phyloP scores from a whole-genome alignment of 441 rosid species.

The Erodium trifolium region DNA sequence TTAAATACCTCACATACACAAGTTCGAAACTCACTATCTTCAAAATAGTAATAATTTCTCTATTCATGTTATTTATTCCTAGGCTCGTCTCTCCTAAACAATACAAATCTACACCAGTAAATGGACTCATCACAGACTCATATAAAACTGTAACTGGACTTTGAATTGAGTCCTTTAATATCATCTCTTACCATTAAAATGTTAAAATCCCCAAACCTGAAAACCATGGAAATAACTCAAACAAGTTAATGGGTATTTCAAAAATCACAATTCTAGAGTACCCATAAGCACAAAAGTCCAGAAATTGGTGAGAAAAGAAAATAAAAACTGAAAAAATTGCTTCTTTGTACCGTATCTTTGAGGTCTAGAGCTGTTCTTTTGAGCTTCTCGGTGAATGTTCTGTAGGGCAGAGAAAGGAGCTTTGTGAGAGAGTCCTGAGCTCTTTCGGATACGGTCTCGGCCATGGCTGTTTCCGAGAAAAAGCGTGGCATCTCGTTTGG shows the following conservation, averaged over 20 bases:
- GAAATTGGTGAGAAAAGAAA: not conserved
- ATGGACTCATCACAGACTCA: no score
- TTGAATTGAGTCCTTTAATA: no score
- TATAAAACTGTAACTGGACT: no score
- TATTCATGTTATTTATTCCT: no score
- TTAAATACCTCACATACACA: no score
- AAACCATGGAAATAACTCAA: no score
- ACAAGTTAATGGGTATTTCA: not conserved
- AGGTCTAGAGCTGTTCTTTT: constrained; percentile 33
- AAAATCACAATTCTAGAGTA: not conserved
- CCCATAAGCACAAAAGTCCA: not conserved
- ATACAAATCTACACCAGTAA: no score
- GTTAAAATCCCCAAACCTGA: no score
- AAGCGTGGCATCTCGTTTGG: constrained; percentile 37
- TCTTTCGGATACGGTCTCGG: constrained; percentile 12
- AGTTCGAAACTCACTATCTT: no score
- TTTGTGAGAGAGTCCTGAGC: constrained; percentile 27
- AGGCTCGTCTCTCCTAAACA: no score
- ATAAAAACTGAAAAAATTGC: not conserved
- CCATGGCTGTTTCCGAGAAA: constrained; percentile 22
- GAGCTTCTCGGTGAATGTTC: constrained; percentile 30
- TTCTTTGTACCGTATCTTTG: constrained; percentile 34
- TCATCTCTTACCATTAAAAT: no score
- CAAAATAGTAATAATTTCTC: no score
- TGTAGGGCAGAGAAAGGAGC: constrained; percentile 36